Evolutionary conservation across 495 filamentous ascomycete species (phyloP), one percentile per base, ranked within the genome.

Genomic region (Xylaria scruposa): DNA sequence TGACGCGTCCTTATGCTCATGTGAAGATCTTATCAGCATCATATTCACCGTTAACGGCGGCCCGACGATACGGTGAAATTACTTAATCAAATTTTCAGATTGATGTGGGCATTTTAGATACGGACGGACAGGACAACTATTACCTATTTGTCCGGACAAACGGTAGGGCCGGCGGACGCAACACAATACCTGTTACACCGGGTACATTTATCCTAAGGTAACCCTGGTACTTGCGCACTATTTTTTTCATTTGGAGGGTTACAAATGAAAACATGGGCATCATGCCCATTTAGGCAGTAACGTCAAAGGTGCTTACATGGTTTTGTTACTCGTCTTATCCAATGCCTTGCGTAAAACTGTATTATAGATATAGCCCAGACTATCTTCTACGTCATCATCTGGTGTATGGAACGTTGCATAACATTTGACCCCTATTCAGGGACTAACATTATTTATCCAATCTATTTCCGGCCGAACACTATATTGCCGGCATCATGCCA

Each of bases 141-240:
- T 33, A 31, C 29, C 31, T 36, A 59, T 31, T 33, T n/a, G 13
- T 5, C 29, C 56, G 15, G 31, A 29, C 56, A 15, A 59, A 13
- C 47, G 31, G 33, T 13, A 24, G 29, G 29, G 19, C 36, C 13
- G 40, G 47, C 47, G 66, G 36, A 68, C 1, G 19, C 53, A 49
- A 46, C 7, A 58, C 10, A 68, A 68, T 42, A 10, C n/a, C n/a
- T n/a, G 29, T 29, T 19, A 33, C n/a, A 38, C 46, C 66, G 51
- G 31, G 8, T 51, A 31, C 21, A 68, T 68, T 68, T 68, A 58
- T 29, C 66, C 51, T 44, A 49, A 33, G 51, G 44, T 36, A 66
- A 66, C 44, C 62, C 62, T 10, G 44, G 44, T 47, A 24, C 62
- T 36, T 49, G 44, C 4, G 51, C 29, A 36, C 29, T 19, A 12